Evolutionary conservation across 345 rosid species (phyloP).

Genomic region (Nasturtium officinale): DNA sequence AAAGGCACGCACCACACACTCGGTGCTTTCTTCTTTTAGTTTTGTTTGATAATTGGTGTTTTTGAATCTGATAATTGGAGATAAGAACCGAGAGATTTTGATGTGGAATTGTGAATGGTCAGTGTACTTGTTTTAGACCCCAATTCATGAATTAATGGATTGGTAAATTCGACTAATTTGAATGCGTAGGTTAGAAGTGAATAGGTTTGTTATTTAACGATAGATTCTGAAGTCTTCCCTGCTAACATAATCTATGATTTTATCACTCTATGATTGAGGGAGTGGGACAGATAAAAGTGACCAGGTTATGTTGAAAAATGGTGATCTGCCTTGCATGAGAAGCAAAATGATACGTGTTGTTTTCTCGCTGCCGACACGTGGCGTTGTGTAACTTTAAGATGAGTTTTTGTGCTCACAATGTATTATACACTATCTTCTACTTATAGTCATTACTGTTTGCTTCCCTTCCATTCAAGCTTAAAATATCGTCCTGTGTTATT

Average conservation of each 20-base stretch:
- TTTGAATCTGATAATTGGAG: not conserved
- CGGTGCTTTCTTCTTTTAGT: not conserved
- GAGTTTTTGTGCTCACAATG: not conserved
- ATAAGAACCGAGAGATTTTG: slow-evolving; percentile 5
- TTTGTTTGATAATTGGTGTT: not conserved
- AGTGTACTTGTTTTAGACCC: not conserved
- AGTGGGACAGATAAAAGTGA: not conserved
- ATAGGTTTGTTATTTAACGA: no score
- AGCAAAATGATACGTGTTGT: slow-evolving; percentile 32
- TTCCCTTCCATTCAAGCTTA: not conserved
- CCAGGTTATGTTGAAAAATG: not conserved
- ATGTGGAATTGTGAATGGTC: not conserved
- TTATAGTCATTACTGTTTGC: not conserved
- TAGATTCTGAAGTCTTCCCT: no score
- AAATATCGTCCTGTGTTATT: not conserved
- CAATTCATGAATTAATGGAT: not conserved
- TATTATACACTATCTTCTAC: not conserved
- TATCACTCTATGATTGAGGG: not conserved
- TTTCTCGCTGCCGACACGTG: slow-evolving; percentile 31
- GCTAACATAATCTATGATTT: no score
- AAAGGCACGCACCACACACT: not conserved
- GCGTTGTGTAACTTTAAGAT: not conserved
- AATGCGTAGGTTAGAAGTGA: not conserved
- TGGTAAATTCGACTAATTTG: no score
- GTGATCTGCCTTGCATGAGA: slow-evolving; percentile 42